phyloP scores from a whole-genome alignment of 805 yeast genomes.

The Teunomyces panamensis region DNA sequence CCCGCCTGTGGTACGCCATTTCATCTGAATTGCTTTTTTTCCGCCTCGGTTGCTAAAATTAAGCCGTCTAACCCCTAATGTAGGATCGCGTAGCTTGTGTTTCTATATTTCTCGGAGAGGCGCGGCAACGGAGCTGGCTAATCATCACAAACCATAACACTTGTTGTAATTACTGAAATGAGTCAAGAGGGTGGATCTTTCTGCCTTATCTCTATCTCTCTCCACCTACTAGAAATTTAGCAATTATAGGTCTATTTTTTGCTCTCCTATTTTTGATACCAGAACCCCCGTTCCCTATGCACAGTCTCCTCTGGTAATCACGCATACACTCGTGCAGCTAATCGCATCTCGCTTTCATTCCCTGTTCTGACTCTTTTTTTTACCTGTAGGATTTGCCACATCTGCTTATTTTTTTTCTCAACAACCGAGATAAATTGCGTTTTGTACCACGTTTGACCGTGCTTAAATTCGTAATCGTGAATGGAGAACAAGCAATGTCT shows the following conservation, averaged over 20 bases:
- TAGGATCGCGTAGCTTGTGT: not conserved
- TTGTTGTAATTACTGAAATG: not conserved
- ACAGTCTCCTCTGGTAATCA: not conserved
- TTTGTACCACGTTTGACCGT: not conserved
- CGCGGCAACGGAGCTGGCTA: not conserved
- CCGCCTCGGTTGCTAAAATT: conserved; percentile 4
- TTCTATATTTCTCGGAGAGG: not conserved
- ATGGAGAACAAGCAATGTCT: no score
- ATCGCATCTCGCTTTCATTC: not conserved
- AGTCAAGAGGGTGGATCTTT: not conserved
- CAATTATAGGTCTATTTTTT: no score
- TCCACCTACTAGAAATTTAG: no score
- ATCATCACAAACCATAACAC: not conserved
- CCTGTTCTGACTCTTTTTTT: not conserved
- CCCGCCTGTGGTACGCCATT: conserved; percentile 2
- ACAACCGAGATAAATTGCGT: not conserved
- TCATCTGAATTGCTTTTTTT: conserved; percentile 2
- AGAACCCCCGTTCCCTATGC: not conserved
- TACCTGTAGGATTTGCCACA: not conserved
- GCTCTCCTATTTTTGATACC: no score
- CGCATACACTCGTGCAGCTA: not conserved
- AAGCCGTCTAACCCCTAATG: conserved; percentile 3
- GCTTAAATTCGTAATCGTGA: no score
- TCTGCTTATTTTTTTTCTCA: not conserved
- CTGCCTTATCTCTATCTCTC: no score